phyloP scores from a whole-genome alignment of 192 early-diverging fungal species.

The Ambispora gerdemannii region DNA sequence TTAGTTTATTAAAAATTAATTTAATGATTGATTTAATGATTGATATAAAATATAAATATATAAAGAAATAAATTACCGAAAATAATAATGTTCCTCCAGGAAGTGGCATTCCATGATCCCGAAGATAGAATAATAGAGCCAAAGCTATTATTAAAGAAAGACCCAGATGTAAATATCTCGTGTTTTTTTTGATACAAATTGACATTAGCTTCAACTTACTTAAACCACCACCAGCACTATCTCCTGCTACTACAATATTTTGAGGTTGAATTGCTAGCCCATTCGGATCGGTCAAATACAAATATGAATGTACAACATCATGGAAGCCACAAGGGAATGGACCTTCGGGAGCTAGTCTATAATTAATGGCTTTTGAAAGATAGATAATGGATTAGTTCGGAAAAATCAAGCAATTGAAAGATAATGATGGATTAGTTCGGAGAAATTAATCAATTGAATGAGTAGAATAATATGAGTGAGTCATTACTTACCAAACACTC shows the following conservation, averaged over 20 bases:
- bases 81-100: slow-evolving; percentile 57
- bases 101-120: slow-evolving; percentile 48
- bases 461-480: not conserved
- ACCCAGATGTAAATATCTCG: not conserved
- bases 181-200: not conserved
- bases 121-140: slow-evolving; percentile 58
- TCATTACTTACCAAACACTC: slow-evolving; percentile 40
- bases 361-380: slow-evolving; percentile 37
- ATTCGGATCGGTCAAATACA: slow-evolving; percentile 45
- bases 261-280: slow-evolving; percentile 50
- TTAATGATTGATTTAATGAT: not conserved
- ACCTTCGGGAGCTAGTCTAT: slow-evolving; percentile 42
- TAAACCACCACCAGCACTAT: slow-evolving; percentile 72
- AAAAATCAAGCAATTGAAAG: too few relatives aligned
- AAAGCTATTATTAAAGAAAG: slow-evolving; percentile 31
- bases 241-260: slow-evolving; percentile 63
- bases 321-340: slow-evolving; percentile 61
- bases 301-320: slow-evolving; percentile 57
- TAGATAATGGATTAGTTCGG: too few relatives aligned
- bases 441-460: too few relatives aligned
- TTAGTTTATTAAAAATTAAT: not conserved
- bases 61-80: slow-evolving; percentile 43
- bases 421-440: too few relatives aligned
- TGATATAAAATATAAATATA: not conserved
- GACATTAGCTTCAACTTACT: slow-evolving; percentile 1